These are phyloP conservation scores for Rhodofomes roseus DNA, from an alignment of 1,284 basidiomycete genomes.

Conservation along the genomic window DNA sequence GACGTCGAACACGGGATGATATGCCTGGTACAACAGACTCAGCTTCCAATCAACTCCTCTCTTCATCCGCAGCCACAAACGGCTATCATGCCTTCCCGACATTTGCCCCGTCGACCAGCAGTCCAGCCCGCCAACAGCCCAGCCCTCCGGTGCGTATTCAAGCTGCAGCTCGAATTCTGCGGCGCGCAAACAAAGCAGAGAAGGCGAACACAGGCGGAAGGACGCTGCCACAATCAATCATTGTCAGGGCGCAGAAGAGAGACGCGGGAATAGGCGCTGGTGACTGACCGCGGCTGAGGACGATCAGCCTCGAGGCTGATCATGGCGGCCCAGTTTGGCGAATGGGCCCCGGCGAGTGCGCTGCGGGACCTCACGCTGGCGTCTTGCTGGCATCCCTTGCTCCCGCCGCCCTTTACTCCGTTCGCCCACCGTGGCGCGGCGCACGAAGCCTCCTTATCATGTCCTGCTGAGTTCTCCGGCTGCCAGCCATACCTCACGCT, in stretches of 20 bases:
- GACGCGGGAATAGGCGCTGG: background rate
- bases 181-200: background rate
- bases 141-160: background rate
- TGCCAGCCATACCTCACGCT: background rate
- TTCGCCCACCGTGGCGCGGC: background rate
- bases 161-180: background rate
- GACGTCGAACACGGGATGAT: background rate
- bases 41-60: no score
- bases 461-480: background rate
- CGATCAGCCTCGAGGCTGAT: conserved; percentile 5
- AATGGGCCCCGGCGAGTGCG: conserved; percentile 6
- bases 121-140: background rate
- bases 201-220: background rate
- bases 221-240: background rate
- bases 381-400: background rate
- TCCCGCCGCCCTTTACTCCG: background rate
- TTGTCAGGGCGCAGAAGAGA: background rate
- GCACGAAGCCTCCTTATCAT: conserved; percentile 1
- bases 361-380: background rate
- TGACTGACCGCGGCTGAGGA: background rate
- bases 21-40: background rate
- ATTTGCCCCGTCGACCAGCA: no score
- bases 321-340: conserved; percentile 5
- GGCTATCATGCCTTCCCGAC: no score
- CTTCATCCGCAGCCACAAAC: no score